phyloP scores from a whole-genome alignment of 306 rosid genomes.

The Begonia peltatifolia region DNA sequence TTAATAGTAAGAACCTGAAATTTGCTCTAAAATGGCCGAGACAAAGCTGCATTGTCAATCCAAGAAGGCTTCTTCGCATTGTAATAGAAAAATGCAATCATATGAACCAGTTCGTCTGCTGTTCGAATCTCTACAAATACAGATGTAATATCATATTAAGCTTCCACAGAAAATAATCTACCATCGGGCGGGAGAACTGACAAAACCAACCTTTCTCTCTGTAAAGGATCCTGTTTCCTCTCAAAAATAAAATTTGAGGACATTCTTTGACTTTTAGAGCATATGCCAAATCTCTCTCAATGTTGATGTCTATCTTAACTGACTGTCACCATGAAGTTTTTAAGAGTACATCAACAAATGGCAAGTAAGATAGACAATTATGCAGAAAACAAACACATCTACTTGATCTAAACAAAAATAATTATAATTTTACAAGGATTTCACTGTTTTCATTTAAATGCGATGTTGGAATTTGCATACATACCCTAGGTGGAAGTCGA shows the following conservation, averaged over 20 bases:
- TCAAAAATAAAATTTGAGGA: conserved; percentile 66
- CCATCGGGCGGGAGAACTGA: background rate
- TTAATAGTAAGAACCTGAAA: background rate
- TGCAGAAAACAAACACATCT: background rate
- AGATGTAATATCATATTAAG: conserved; percentile 1
- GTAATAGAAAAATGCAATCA: conserved; percentile 91
- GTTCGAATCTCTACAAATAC: conserved; percentile 40
- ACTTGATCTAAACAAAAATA: too few relatives aligned
- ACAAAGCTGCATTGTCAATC: conserved; percentile 40
- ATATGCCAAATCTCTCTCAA: conserved; percentile 84
- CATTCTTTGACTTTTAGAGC: conserved; percentile 71
- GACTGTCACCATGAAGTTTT: conserved; percentile 28
- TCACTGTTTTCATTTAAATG: background rate
- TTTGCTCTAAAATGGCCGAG: conserved; percentile 14
- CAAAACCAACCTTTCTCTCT: conserved; percentile 73
- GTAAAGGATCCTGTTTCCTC: conserved; percentile 66
- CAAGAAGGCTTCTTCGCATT: conserved; percentile 87
- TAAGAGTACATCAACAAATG: conserved; percentile 6
- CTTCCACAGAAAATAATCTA: conserved; percentile 1
- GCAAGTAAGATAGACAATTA: background rate
- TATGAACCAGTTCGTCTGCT: conserved; percentile 68
- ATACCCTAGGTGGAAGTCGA: conserved; percentile 74
- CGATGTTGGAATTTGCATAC: too few relatives aligned
- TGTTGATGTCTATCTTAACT: conserved; percentile 70
- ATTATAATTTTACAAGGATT: background rate